phyloP scores from a whole-genome alignment of 78 protist species.

The Diacronema lutheri region DNA sequence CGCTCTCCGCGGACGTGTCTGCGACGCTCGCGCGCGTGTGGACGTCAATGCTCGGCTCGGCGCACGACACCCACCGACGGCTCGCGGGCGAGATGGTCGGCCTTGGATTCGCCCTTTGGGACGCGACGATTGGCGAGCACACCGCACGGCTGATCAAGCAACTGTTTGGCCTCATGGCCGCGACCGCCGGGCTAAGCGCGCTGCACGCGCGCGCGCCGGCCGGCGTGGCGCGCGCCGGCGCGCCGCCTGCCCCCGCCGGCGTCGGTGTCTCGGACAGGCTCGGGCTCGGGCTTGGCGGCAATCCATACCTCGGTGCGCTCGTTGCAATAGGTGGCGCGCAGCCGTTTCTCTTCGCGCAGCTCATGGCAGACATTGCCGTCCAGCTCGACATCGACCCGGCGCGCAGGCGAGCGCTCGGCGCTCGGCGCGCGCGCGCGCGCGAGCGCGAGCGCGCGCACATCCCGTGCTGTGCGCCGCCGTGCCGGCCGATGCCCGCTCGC shows the following conservation, averaged over 20 bases:
- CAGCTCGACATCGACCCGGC: not conserved
- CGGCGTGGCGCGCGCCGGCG: not conserved
- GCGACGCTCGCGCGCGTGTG: not conserved
- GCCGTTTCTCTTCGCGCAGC: not conserved
- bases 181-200: too few relatives aligned
- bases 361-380: not conserved
- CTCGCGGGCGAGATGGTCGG: conserved; percentile 19
- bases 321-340: not conserved
- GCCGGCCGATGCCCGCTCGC: too few relatives aligned
- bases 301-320: not conserved
- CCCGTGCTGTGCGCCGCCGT: too few relatives aligned
- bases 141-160: too few relatives aligned
- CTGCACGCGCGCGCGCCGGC: not conserved
- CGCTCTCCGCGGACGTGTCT: not conserved
- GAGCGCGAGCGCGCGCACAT: too few relatives aligned
- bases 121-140: not conserved
- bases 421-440: too few relatives aligned
- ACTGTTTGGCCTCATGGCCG: too few relatives aligned
- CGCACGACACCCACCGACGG: not conserved
- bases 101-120: not conserved
- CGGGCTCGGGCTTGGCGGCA: too few relatives aligned
- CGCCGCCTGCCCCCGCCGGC: not conserved
- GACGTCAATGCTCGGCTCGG: not conserved
- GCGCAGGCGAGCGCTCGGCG: too few relatives aligned
- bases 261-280: too few relatives aligned